Conservation (phyloP, 768 basidiomycete genomes). For the Mycena olivaceomarginata region DNA sequence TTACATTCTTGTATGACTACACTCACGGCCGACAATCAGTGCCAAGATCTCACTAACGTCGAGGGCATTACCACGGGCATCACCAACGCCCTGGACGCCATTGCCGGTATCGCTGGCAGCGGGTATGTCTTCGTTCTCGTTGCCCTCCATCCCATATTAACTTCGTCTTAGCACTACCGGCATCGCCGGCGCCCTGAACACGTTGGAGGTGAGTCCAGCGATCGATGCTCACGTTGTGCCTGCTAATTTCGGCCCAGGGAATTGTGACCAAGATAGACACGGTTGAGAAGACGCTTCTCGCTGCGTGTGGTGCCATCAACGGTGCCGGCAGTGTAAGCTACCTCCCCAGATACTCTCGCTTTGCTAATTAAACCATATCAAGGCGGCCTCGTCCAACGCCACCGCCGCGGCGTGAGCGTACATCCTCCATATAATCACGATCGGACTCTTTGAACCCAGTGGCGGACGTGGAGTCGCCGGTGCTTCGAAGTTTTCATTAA, state of each 20-base stretch:
- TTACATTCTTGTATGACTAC: not conserved
- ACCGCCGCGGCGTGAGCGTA: not conserved
- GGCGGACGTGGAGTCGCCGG: not conserved
- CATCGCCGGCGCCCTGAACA: not conserved
- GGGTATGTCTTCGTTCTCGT: not conserved
- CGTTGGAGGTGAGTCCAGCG: not conserved
- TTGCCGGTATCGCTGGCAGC: constrained; percentile 1
- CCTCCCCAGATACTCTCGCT: not conserved
- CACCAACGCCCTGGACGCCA: not conserved
- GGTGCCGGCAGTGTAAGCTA: not conserved
- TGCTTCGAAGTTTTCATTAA: not conserved
- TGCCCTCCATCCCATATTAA: not conserved
- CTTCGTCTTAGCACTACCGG: not conserved
- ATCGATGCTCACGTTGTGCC: not conserved
- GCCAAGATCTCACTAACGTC: not conserved
- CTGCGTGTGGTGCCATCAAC: not conserved
- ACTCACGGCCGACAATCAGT: not conserved
- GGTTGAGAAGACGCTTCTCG: not conserved
- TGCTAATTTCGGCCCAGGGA: not conserved
- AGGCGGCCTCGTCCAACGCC: not conserved
- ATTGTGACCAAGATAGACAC: not conserved
- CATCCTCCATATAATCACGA: not conserved
- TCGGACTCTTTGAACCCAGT: too few species aligned
- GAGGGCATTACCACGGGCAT: constrained; percentile 1
- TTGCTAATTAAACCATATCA: not conserved